Conservation (phyloP, 768 basidiomycete species). For the Fomitopsis serialis region DNA sequence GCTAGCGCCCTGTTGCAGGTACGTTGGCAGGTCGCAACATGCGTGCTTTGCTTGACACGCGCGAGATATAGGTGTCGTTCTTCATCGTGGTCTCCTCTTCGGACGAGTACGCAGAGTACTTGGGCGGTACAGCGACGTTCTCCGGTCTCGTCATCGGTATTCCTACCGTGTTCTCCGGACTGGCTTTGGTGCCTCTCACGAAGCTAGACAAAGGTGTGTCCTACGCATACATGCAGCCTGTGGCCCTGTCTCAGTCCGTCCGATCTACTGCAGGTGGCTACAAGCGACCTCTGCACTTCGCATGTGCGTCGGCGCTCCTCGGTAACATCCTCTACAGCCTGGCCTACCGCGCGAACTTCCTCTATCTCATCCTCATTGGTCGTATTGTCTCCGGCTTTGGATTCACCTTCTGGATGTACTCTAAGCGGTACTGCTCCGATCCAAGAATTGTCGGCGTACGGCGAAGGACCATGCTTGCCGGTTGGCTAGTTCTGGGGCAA, state of each 20-base stretch:
- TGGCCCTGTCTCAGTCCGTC: background rate
- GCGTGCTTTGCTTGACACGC: background rate
- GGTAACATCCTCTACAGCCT: slow-evolving; percentile 58
- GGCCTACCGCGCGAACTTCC: slow-evolving; percentile 52
- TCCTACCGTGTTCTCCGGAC: slow-evolving; percentile 55
- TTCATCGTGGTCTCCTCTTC: slow-evolving; percentile 68
- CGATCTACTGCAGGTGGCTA: slow-evolving; percentile 41
- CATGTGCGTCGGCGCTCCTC: slow-evolving; percentile 45
- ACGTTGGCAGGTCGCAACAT: slow-evolving; percentile 1
- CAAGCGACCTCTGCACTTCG: slow-evolving; percentile 45
- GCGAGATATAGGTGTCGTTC: slow-evolving; percentile 46
- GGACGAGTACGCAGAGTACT: slow-evolving; percentile 51
- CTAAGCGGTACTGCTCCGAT: slow-evolving; percentile 66
- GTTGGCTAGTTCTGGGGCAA: slow-evolving; percentile 60
- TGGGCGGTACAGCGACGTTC: slow-evolving; percentile 67
- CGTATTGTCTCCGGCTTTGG: slow-evolving; percentile 60
- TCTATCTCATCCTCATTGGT: slow-evolving; percentile 67
- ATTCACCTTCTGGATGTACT: slow-evolving; percentile 63
- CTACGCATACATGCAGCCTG: background rate
- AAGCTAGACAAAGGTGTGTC: slow-evolving; percentile 48
- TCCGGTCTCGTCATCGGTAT: slow-evolving; percentile 66
- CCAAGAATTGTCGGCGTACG: slow-evolving; percentile 60
- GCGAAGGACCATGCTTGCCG: slow-evolving; percentile 54
- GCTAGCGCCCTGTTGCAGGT: slow-evolving; percentile 45
- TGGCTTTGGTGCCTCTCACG: slow-evolving; percentile 51